Evolutionary conservation across 2,329 filamentous ascomycete species (phyloP).

Genomic region (Massarina eburnea): DNA sequence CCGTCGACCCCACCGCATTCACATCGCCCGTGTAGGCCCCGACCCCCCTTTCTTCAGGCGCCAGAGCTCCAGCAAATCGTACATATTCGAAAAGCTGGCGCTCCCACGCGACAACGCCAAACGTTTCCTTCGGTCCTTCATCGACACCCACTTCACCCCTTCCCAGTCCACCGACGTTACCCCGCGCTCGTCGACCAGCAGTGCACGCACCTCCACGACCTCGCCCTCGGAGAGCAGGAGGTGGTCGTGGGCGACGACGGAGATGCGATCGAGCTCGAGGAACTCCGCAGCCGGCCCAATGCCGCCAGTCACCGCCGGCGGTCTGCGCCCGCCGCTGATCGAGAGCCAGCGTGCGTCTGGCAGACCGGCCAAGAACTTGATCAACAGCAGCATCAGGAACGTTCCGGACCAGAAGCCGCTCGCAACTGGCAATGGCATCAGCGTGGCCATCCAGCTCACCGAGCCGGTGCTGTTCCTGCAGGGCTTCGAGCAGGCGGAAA

Average conservation of each 20-base stretch:
- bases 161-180: slow-evolving; percentile 21
- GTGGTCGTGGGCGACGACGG: slow-evolving; percentile 30
- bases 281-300: slow-evolving; percentile 37
- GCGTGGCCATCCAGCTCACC: slow-evolving; percentile 71
- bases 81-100: slow-evolving; percentile 52
- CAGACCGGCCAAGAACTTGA: slow-evolving; percentile 25
- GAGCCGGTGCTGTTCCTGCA: slow-evolving; percentile 80
- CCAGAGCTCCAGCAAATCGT: slow-evolving; percentile 37
- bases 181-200: slow-evolving; percentile 33
- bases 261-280: slow-evolving; percentile 44
- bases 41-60: slow-evolving; percentile 39
- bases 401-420: slow-evolving; percentile 65
- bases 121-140: slow-evolving; percentile 52
- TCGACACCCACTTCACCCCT: slow-evolving; percentile 38
- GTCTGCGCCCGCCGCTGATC: slow-evolving; percentile 44
- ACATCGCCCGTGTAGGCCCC: slow-evolving; percentile 54
- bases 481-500: slow-evolving; percentile 73
- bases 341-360: slow-evolving; percentile 45
- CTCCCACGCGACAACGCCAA: slow-evolving; percentile 52
- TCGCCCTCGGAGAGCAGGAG: slow-evolving; percentile 31
- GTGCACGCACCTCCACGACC: slow-evolving; percentile 27
- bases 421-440: slow-evolving; percentile 75
- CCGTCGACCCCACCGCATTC: slow-evolving; percentile 59
- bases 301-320: slow-evolving; percentile 39
- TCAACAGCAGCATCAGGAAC: slow-evolving; percentile 32